Evolutionary conservation across 2,329 filamentous ascomycete species (phyloP).

Genomic region (Ceratocystis albifundus): DNA sequence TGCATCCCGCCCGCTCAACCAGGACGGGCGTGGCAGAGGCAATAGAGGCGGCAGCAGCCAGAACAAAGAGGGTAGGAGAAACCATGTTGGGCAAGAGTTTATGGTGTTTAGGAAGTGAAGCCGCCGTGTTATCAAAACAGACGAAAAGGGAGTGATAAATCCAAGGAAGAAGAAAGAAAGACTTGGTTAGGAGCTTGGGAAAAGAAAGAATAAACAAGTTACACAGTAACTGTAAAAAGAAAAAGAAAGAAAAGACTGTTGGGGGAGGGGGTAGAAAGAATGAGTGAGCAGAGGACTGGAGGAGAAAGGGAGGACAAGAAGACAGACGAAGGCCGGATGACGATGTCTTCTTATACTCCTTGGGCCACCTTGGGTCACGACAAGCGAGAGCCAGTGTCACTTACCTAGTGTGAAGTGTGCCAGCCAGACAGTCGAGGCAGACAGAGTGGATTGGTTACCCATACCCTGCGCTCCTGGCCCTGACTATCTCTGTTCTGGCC

Average conservation of each 20-base stretch:
- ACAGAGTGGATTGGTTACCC: no score
- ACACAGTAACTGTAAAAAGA: constrained; percentile 5
- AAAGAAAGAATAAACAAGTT: constrained; percentile 5
- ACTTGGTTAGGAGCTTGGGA: background rate
- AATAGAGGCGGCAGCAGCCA: constrained; percentile 28
- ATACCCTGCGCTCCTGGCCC: background rate
- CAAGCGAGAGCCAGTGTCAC: background rate
- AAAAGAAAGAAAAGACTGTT: background rate
- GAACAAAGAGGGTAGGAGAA: constrained; percentile 25
- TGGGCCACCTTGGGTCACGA: background rate
- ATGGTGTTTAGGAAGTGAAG: constrained; percentile 3
- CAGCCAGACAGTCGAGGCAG: background rate
- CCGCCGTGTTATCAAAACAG: constrained; percentile 19
- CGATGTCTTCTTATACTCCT: constrained; percentile 14
- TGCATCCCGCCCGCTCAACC: constrained; percentile 33
- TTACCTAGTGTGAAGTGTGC: background rate
- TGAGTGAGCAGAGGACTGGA: constrained; percentile 18
- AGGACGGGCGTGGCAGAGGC: constrained; percentile 25
- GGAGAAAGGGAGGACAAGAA: constrained; percentile 11
- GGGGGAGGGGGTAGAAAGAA: background rate
- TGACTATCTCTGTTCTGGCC: background rate
- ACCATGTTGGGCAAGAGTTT: constrained; percentile 19
- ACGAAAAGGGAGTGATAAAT: constrained; percentile 5
- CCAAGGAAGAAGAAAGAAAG: constrained; percentile 13
- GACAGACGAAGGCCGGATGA: background rate